phyloP scores from a whole-genome alignment of 192 early-diverging fungal genomes.

The Linnemannia zychae region DNA sequence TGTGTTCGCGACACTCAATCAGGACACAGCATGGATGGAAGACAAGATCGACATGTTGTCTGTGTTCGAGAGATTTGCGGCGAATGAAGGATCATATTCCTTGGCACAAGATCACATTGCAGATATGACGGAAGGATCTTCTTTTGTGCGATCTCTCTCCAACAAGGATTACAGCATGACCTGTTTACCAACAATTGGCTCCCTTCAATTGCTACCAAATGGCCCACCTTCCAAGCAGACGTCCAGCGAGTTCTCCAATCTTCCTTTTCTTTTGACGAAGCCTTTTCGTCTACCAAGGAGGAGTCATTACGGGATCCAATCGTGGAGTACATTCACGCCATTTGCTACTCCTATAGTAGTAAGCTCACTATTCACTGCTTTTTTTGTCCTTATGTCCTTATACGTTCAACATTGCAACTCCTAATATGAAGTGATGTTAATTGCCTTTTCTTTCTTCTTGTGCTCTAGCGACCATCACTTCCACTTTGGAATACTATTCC shows the following conservation, averaged over 20 bases:
- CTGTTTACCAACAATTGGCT: not conserved
- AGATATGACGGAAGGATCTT: not conserved
- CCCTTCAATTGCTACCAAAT: not conserved
- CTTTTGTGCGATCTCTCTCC: not conserved
- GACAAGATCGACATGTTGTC: not conserved
- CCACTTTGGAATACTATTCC: constrained; percentile 6
- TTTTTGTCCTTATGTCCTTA: too few relatives aligned
- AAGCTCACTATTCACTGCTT: not conserved
- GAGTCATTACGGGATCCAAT: constrained; percentile 7
- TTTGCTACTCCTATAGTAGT: constrained; percentile 19
- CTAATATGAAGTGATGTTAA: too few relatives aligned
- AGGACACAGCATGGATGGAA: not conserved
- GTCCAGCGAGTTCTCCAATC: not conserved
- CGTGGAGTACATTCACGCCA: not conserved
- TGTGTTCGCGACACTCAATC: not conserved
- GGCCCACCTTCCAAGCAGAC: not conserved
- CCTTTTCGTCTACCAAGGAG: not conserved
- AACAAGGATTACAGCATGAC: not conserved
- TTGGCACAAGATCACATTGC: not conserved
- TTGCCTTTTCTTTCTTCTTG: not conserved
- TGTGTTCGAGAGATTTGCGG: not conserved
- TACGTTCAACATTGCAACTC: too few relatives aligned
- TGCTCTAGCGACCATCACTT: constrained; percentile 12
- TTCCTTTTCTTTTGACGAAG: not conserved
- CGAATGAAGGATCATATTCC: not conserved